Base-by-base conservation (phyloP, 208 protist genomes). In the Trypanosoma melophagium region DNA sequence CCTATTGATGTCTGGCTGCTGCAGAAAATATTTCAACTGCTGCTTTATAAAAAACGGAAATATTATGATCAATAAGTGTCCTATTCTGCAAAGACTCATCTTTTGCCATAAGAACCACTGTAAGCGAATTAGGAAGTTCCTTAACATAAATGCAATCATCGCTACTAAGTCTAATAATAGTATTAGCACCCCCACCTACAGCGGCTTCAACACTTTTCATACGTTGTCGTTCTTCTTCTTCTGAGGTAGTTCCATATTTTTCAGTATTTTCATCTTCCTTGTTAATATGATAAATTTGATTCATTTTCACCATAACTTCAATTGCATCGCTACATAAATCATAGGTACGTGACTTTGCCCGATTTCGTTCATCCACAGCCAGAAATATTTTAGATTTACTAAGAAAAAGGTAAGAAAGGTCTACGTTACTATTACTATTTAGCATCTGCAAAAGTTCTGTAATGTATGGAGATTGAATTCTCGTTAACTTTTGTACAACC, bases 251-350 rank as follows among this genome's bases (percentile, higher is more conserved):
- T 8, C 22, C 54, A 28, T 50, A 56, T 19, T 41, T 47, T 22
- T 47, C 50, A 24, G 59, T 51, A n/a, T 41, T 47, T 16, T 31
- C 38, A 21, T 66, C 52, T 17, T 63, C 58, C 7, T 52, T 57
- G 35, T 12, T 45, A 19, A 19, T 41, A 49, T 41, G 21, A 72
- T 96, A 96, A 41, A 92, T 90, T 59, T 77, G 67, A 59, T 71
- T 83, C 80, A 92, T 89, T 41, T 84, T 83, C 41, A 86, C 74
- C 57, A 93, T 78, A 52, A 96, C 84, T 44, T 94, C 87, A 55
- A 96, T 88, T 5, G 90, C 87, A 61, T 96, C 90, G 62, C 87
- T 93, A 71, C 90, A 96, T 35, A 96, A 64, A 44, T 93, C 90
- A 60, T 96, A 96, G 3, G 87, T 93, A 59, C 86, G 83, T 13